A percentile compares a stretch with the other conserved stretches of the same genome.
Evolutionary conservation across 2,329 filamentous ascomycete genomes (phyloP).

Genomic region (Chaetothyriales sp.): DNA sequence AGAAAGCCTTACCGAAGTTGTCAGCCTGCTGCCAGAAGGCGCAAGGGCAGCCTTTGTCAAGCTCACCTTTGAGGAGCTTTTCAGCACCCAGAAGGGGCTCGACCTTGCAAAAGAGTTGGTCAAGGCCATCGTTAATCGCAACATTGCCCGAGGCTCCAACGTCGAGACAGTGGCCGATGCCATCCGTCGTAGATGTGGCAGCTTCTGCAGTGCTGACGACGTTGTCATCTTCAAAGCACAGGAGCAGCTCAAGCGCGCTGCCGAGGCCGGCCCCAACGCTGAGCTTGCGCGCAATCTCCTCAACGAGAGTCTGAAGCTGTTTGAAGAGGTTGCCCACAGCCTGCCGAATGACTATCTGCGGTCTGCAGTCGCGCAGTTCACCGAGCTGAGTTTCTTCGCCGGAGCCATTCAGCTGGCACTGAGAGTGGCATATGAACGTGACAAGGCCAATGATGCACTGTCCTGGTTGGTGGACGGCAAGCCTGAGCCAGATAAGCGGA

Average conservation of each 20-base stretch:
- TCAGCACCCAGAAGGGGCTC: constrained; percentile 62
- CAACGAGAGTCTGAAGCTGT: constrained; percentile 76
- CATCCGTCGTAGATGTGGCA: constrained; percentile 79
- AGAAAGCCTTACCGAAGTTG: constrained; percentile 79
- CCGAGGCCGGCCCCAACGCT: constrained; percentile 58
- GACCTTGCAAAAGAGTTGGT: constrained; percentile 88
- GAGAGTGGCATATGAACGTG: constrained; percentile 65
- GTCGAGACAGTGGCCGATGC: constrained; percentile 95
- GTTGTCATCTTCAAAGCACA: constrained; percentile 98
- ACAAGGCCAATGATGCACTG: constrained; percentile 72
- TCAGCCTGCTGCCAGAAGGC: constrained; percentile 55
- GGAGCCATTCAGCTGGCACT: constrained; percentile 81
- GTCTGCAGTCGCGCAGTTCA: constrained; percentile 63
- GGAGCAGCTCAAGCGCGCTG: constrained; percentile 78
- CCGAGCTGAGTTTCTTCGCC: constrained; percentile 73
- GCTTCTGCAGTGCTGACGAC: constrained; percentile 93
- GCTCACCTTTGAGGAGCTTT: constrained; percentile 77
- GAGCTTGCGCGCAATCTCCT: constrained; percentile 65
- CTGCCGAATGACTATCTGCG: constrained; percentile 68
- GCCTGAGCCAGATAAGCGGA: constrained; percentile 55
- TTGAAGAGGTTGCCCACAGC: constrained; percentile 73
- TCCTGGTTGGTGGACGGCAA: constrained; percentile 76
- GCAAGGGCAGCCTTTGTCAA: constrained; percentile 54
- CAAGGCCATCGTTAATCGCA: constrained; percentile 88
- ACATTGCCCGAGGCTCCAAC: constrained; percentile 91